Evolutionary conservation across 257 asterid species (phyloP).

Genomic region (Lithospermum erythrorhizon): DNA sequence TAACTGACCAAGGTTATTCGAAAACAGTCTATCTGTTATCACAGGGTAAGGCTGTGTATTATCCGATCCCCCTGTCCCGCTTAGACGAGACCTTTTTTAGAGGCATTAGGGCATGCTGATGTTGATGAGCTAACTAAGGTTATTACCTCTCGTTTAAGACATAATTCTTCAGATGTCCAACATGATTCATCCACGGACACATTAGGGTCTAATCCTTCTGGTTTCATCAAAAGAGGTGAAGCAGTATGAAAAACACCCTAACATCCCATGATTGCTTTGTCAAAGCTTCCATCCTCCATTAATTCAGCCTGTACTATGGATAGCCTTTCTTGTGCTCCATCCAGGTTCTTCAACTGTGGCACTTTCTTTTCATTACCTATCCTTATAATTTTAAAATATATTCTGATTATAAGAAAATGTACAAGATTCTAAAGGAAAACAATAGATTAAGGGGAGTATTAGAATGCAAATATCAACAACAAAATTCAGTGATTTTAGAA

Average conservation of each 20-base stretch:
- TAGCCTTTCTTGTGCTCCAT: constrained; percentile 77
- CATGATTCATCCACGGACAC: constrained; percentile 61
- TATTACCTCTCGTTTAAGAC: no score
- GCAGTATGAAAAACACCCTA: constrained; percentile 90
- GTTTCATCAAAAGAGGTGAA: constrained; percentile 54
- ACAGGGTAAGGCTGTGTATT: no score
- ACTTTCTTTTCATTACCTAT: constrained; percentile 53
- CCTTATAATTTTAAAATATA: background rate
- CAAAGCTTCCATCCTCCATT: constrained; percentile 71
- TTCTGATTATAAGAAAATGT: background rate
- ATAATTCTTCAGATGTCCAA: constrained; percentile 28
- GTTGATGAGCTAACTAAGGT: no score
- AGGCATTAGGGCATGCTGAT: no score
- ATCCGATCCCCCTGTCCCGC: no score
- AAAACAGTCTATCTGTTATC: no score
- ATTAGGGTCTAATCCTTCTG: constrained; percentile 42
- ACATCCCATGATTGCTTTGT: constrained; percentile 60
- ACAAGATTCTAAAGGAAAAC: no score
- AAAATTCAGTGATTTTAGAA: no score
- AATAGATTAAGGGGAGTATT: no score
- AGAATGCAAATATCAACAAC: no score
- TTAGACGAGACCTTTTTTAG: no score
- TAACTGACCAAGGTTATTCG: no score
- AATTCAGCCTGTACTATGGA: constrained; percentile 48
- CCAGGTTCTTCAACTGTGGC: constrained; percentile 60